These are phyloP conservation scores for Leersia perrieri DNA, from an alignment of 176 grass and related monocot species.

Conservation along the genomic window DNA sequence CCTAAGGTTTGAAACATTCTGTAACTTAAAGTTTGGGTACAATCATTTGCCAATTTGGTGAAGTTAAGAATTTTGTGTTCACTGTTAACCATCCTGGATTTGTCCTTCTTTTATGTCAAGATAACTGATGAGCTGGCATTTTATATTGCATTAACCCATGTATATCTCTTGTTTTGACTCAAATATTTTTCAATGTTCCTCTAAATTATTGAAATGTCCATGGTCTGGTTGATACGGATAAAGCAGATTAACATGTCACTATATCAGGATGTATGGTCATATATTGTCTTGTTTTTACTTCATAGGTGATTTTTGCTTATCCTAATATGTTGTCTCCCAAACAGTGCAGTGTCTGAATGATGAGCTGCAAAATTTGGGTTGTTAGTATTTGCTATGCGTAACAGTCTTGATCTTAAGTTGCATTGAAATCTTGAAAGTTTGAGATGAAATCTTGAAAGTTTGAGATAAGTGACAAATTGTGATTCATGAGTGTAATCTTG, in stretches of 20 bases:
- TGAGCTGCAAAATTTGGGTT: background rate
- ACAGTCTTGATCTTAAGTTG: no score
- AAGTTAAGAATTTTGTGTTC: background rate
- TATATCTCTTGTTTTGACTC: background rate
- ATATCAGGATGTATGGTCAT: background rate
- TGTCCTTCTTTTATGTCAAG: background rate
- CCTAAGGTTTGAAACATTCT: background rate
- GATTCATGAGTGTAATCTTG: no score
- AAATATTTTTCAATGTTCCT: background rate
- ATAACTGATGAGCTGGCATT: background rate
- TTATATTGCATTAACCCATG: background rate
- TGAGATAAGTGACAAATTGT: no score
- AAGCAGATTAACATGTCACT: background rate
- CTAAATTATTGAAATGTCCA: background rate
- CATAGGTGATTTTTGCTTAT: background rate
- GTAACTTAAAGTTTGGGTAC: background rate
- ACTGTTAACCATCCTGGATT: background rate
- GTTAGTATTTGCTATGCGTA: no score
- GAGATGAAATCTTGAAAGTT: no score
- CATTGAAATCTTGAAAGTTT: no score
- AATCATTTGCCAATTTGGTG: background rate
- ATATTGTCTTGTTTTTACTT: background rate
- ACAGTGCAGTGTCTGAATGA: background rate
- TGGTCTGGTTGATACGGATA: background rate
- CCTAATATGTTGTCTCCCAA: background rate